Conservation (phyloP, 2,329 filamentous ascomycete species). For the Orbilia oligospora region DNA sequence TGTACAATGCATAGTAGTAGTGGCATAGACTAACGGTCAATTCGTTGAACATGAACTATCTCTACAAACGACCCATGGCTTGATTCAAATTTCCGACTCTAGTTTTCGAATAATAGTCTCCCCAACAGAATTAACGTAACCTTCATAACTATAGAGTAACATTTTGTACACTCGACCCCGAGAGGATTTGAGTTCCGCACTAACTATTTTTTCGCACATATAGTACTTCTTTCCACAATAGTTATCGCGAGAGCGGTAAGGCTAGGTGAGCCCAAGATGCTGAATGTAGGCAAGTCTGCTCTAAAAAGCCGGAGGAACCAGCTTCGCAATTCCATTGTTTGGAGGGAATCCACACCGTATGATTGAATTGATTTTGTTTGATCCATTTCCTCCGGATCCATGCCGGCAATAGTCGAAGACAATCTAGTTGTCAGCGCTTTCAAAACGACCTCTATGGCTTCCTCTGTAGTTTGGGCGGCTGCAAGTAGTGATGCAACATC, state of each 20-base stretch:
- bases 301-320: constrained; percentile 38
- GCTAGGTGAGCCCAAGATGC: constrained; percentile 34
- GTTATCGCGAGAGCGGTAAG: constrained; percentile 15
- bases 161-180: too few species aligned
- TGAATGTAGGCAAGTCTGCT: constrained; percentile 32
- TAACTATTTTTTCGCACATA: neutral
- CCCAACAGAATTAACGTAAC: too few species aligned
- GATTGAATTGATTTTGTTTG: constrained; percentile 27
- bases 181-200: too few species aligned
- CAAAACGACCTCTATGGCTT: constrained; percentile 22
- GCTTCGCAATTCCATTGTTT: constrained; percentile 41
- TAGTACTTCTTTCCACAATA: constrained; percentile 22
- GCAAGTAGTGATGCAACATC: constrained; percentile 15
- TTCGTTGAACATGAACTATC: too few species aligned
- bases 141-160: too few species aligned
- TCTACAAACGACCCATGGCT: too few species aligned
- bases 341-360: constrained; percentile 36
- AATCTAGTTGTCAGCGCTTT: constrained; percentile 26
- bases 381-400: constrained; percentile 38
- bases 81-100: too few species aligned
- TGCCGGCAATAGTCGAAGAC: constrained; percentile 26
- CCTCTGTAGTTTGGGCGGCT: constrained; percentile 27
- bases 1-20: too few species aligned
- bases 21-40: too few species aligned
- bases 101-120: too few species aligned